Evolutionary conservation across 805 yeast species (phyloP).

Genomic region (Myxozyma neglecta): DNA sequence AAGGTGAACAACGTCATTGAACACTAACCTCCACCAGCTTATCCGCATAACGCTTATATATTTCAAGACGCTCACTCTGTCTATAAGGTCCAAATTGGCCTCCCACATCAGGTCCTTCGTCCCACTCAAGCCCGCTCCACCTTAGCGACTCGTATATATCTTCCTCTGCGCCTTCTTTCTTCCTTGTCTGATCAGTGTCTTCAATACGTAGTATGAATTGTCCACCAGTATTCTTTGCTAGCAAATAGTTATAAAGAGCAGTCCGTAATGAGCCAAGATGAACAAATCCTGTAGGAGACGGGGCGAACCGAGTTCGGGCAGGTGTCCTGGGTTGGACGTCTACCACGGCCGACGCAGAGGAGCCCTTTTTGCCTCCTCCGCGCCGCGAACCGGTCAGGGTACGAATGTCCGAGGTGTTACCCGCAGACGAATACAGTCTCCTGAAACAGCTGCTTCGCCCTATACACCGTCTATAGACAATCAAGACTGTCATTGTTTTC

Average conservation of each 20-base stretch:
- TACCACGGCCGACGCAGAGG: neutral
- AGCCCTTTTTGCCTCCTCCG: neutral
- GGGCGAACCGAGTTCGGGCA: slow-evolving; percentile 91
- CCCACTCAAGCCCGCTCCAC: slow-evolving; percentile 76
- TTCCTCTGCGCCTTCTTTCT: slow-evolving; percentile 66
- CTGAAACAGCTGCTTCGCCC: neutral
- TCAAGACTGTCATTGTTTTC: neutral
- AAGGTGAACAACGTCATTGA: neutral
- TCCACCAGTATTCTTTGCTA: slow-evolving; percentile 80
- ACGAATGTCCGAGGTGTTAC: neutral
- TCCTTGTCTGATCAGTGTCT: slow-evolving; percentile 73
- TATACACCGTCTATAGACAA: neutral
- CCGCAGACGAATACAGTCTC: neutral
- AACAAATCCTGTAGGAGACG: slow-evolving; percentile 95
- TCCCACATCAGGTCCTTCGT: slow-evolving; percentile 74
- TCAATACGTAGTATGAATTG: slow-evolving; percentile 79
- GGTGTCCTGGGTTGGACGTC: slow-evolving; percentile 14
- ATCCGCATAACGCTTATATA: slow-evolving; percentile 63
- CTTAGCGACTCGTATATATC: slow-evolving; percentile 70
- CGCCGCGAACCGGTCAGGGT: neutral
- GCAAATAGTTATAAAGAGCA: slow-evolving; percentile 81
- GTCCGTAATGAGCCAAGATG: slow-evolving; percentile 94
- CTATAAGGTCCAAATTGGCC: slow-evolving; percentile 71
- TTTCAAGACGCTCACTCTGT: slow-evolving; percentile 74
- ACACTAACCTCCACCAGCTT: slow-evolving; percentile 48